A percentile compares a stretch with the other conserved stretches of the same genome.
Evolutionary conservation across 129 eudicot genomes (phyloP).

Genomic region (Pseudognaphalium luteoalbum): DNA sequence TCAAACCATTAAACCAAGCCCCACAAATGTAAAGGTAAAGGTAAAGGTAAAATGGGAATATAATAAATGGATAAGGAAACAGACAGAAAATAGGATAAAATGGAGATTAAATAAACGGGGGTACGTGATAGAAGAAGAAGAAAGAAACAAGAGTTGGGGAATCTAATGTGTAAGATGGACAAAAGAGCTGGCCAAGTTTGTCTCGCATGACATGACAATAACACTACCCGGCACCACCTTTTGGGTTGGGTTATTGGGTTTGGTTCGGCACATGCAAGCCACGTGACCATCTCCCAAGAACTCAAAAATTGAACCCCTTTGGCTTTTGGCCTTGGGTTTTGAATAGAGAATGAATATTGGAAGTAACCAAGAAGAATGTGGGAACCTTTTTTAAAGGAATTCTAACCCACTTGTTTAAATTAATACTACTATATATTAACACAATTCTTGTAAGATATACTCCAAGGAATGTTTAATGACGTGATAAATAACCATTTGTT

Average conservation of each 20-base stretch:
- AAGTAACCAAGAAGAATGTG: slow-evolving; percentile 25
- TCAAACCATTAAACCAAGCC: slow-evolving; percentile 11
- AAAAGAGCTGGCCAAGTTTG: slow-evolving; percentile 44
- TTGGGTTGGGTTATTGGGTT: slow-evolving; percentile 25
- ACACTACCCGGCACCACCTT: slow-evolving; percentile 38
- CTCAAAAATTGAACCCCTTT: neutral
- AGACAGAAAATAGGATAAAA: slow-evolving; percentile 9
- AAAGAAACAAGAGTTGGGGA: slow-evolving; percentile 40
- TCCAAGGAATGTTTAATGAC: neutral
- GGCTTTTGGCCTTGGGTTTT: neutral
- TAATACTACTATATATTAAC: no score
- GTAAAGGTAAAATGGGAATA: no score
- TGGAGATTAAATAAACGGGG: neutral
- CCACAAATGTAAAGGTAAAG: neutral
- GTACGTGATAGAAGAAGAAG: slow-evolving; percentile 5
- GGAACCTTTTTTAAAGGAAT: slow-evolving; percentile 6
- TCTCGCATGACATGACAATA: slow-evolving; percentile 42
- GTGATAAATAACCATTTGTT: no score
- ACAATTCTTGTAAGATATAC: no score
- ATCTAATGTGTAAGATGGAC: slow-evolving; percentile 39
- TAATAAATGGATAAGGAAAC: neutral
- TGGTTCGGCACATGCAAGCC: slow-evolving; percentile 26
- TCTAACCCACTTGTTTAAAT: neutral
- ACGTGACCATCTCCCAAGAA: slow-evolving; percentile 24
- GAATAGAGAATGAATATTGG: slow-evolving; percentile 1